Evolutionary conservation across 768 basidiomycete genomes (phyloP).

Genomic region (Mycena indigotica): DNA sequence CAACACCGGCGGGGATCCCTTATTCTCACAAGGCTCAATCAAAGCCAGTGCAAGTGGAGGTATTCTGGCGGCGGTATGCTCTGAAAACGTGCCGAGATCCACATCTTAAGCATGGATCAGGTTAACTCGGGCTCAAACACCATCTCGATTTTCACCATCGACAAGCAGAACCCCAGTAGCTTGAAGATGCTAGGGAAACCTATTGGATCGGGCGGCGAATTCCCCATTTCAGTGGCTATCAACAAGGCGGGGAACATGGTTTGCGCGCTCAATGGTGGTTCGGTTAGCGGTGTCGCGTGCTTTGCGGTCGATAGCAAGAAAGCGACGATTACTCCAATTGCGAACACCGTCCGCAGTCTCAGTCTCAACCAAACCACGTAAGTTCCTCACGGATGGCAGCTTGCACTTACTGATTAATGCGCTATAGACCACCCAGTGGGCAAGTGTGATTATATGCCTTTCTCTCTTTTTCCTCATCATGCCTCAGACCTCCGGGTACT

Average conservation of each 20-base stretch:
- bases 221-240: constrained; percentile 40
- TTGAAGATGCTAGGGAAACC: constrained; percentile 37
- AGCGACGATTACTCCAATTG: constrained; percentile 28
- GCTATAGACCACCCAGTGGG: constrained; percentile 1
- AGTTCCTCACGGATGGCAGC: constrained; percentile 9
- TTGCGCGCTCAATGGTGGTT: constrained; percentile 41
- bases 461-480: background rate
- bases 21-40: constrained; percentile 32
- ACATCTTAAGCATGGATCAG: too few species aligned
- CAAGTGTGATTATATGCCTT: background rate
- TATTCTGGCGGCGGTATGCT: constrained; percentile 14
- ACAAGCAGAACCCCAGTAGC: constrained; percentile 32
- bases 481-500: constrained; percentile 8
- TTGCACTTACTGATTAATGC: background rate
- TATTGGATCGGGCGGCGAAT: constrained; percentile 39
- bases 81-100: background rate
- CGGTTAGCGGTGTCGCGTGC: constrained; percentile 37
- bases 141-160: constrained; percentile 37
- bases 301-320: constrained; percentile 9
- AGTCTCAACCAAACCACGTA: constrained; percentile 22
- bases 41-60: constrained; percentile 9
- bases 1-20: constrained; percentile 24
- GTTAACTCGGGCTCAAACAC: constrained; percentile 42
- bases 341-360: constrained; percentile 34
- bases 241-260: constrained; percentile 32